Evolutionary conservation across 2,329 filamentous ascomycete species (phyloP), one percentile per base, ranked within the genome.

Genomic region (Rhexocercosporidium sp.): DNA sequence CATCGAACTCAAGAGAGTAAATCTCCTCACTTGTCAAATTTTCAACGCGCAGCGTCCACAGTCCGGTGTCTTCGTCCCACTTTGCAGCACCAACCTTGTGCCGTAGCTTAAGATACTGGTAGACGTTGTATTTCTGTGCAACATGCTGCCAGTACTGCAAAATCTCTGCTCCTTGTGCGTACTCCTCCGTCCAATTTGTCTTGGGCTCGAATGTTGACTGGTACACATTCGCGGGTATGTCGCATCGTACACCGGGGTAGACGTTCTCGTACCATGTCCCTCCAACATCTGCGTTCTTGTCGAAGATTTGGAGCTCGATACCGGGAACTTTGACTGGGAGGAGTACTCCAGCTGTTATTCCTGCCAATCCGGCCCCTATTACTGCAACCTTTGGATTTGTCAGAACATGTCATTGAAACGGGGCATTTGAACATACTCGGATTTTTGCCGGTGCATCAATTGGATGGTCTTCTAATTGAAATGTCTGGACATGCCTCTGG

Each of bases 121-220:
- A 89, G 1, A 92, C 85, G 63, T 88, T 82, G 75, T 92, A 84
- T 71, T 92, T 90, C 8, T 80, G 80, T 0, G 90, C 89, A 3
- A 91, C 77, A 0, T 77, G 77, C 71, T 90, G 83, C 88, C 89
- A 89, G 74, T 93, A 93, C 18, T 86, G 82, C 7, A 83, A 79
- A 66, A 93, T 93, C 76, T 93, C 91, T 3, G 79, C 75, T 0
- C 90, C 90, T 44, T 86, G 85, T 0, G 90, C 86, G 73, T 91
- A 93, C 67, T 88, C 83, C 71, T 92, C 88, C 0, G 83, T 84
- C 91, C 91, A 93, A 70, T 91, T 82, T 0, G 84, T 85, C 65
- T 92, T 92, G 0, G 89, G 88, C 7, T 83, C 82, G 75, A 92
- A 92, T 0, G 86, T 88, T 4, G 85, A 85, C 74, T 92, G 90